Conservation (phyloP, 495 filamentous ascomycete species). For the Talaromyces stipitatus region DNA sequence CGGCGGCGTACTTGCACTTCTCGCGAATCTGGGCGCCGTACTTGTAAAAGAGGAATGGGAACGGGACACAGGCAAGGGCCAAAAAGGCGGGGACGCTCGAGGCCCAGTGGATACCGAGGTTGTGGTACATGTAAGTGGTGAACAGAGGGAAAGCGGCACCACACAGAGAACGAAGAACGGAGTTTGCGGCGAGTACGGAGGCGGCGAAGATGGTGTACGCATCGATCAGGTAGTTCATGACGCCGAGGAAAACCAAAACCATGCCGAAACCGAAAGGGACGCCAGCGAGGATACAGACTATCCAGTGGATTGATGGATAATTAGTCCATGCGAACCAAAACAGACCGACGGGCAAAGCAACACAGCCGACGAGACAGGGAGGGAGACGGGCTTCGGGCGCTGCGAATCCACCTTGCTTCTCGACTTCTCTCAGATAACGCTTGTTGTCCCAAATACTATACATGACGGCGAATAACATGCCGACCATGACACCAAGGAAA, state of each 20-base stretch:
- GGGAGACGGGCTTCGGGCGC: constrained; percentile 43
- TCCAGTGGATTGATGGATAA: constrained; percentile 60
- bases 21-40: constrained; percentile 60
- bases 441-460: constrained; percentile 45
- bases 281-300: constrained; percentile 54
- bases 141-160: constrained; percentile 84
- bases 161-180: constrained; percentile 60
- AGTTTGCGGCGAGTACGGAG: constrained; percentile 70
- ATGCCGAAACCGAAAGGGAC: constrained; percentile 69
- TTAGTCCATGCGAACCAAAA: constrained; percentile 70
- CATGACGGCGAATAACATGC: constrained; percentile 60
- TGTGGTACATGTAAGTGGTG: constrained; percentile 66
- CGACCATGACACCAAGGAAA: constrained; percentile 75
- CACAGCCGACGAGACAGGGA: constrained; percentile 33
- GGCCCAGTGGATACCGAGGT: constrained; percentile 78
- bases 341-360: constrained; percentile 40
- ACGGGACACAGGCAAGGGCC: constrained; percentile 65
- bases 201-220: constrained; percentile 76
- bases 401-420: constrained; percentile 31
- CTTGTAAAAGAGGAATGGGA: constrained; percentile 74
- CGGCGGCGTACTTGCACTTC: constrained; percentile 66
- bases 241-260: constrained; percentile 65
- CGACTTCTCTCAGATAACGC: constrained; percentile 31
- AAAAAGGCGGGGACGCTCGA: constrained; percentile 71
- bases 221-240: constrained; percentile 78